Evolutionary conservation across 2,329 filamentous ascomycete species (phyloP), one percentile per base, ranked within the genome.

Genomic region (Akanthomyces dipterigenus): DNA sequence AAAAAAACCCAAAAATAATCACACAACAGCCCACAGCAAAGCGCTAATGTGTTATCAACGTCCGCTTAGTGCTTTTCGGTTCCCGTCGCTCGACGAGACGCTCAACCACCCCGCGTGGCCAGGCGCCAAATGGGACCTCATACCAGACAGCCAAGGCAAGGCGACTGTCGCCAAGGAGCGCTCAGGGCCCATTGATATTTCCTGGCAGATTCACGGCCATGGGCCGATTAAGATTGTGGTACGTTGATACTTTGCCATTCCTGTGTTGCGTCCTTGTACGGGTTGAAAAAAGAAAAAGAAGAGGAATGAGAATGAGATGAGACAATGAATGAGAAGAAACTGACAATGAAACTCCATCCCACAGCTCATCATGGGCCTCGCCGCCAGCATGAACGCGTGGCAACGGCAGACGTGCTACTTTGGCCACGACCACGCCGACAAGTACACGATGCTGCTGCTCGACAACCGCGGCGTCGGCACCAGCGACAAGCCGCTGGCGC

Each of bases 401-500:
- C 91, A 96, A 77, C 85, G 90, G 58, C 91, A 96, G 71, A 95
- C 88, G 11, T 84, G 88, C 66, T 82, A 91, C 75, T 93, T 96
- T 70, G 90, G 89, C 56, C 91, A 96, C 75, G 79, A 85, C 55
- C 79, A 85, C 63, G 81, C 78, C 51, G 77, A 85, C 63, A 77
- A 81, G 65, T 96, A 92, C 76, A 88, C 88, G 0, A 87, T 87
- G 60, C 81, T 96, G 7, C 76, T 95, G 61, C 79, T 91, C 65
- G 92, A 96, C 77, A 96, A 96, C 75, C 85, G 92, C 67, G 91
- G 92, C 64, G 88, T 96, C 70, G 92, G 92, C 61, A 82, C 82
- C 64, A 91, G 88, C 54, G 89, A 90, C 75, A 92, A 89, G 72
- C 92, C 92, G 0, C 70, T 89, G 24, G 79, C 82, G 68, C 84